Base-by-base conservation (phyloP, 805 yeast genomes). In the Teunomyces aglyptinius region DNA sequence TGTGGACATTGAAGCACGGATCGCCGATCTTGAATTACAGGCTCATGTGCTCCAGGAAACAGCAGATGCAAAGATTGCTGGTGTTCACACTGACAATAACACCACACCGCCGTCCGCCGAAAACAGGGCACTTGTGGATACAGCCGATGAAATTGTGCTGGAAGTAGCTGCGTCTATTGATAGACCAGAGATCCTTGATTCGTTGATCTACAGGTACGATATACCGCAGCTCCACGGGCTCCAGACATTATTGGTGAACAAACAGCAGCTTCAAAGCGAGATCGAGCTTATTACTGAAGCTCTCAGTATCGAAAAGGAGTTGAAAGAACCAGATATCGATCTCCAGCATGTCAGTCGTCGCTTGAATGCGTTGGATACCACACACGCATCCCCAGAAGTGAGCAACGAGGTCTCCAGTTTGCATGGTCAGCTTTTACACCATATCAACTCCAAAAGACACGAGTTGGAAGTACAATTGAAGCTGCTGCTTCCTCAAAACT, bases 1-100 rank as follows among this genome's bases (percentile, higher is more conserved):
- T 49, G 57, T 46, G 19, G 32, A 38, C 3, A 41, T 73, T 1
- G 70, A 67, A 46, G 45, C 49, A 5, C 50, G 54, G 13, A 57
- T 71, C 11, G 26, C 48, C 1, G 57, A 58, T 19, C 58, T 71
- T 16, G 65, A 66, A 41, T 28, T 44, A 2, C 41, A 40, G 24
- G 56, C 53, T 44, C 38, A 5, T 13, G 53, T 10, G 53, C 54
- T 26, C 40, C 48, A 13, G 46, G 58, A 47, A 45, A 50, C 11
- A 41, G 48, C 16, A 32, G 53, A 41, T 49, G 53, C 46, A 56
- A 59, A 44, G 36, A 28, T 43, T 27, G 36, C 20, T 43, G 19
- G 19, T 8, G 11, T 13, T 5, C 12, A 27, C 44, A 24, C 10
- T 15, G 13, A 11, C 28, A 38, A n/a, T 29, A 10, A n/a, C 10